Evolutionary conservation across 2,329 filamentous ascomycete species (phyloP).

Genomic region (Botrytis galanthina): DNA sequence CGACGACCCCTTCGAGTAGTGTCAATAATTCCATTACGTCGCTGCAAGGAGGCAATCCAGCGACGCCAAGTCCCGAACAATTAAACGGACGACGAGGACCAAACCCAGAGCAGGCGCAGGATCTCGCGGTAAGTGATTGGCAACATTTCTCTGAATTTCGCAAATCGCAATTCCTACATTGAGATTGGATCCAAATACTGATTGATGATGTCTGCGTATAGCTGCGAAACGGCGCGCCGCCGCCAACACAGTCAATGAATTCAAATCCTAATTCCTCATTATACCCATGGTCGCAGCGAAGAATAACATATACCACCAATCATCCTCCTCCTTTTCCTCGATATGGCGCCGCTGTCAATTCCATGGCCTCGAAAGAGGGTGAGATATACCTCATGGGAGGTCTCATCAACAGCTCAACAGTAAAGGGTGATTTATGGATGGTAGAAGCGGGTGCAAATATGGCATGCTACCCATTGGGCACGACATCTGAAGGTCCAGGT

Average conservation of each 20-base stretch:
- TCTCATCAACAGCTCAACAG: slow-evolving; percentile 88
- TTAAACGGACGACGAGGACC: slow-evolving; percentile 57
- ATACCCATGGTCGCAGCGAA: slow-evolving; percentile 93
- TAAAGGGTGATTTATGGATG: slow-evolving; percentile 98
- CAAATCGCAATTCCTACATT: slow-evolving; percentile 10
- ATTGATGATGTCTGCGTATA: slow-evolving; percentile 36
- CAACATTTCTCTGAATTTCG: background rate
- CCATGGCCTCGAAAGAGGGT: slow-evolving; percentile 89
- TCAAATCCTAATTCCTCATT: slow-evolving; percentile 70
- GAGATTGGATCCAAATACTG: slow-evolving; percentile 12
- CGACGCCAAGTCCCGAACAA: slow-evolving; percentile 43
- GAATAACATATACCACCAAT: slow-evolving; percentile 78
- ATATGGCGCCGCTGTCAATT: slow-evolving; percentile 95
- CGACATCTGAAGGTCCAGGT: slow-evolving; percentile 89
- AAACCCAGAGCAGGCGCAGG: slow-evolving; percentile 35
- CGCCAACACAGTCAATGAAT: slow-evolving; percentile 38
- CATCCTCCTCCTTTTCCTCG: slow-evolving; percentile 88
- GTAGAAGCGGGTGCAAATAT: slow-evolving; percentile 86
- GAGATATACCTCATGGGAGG: slow-evolving; percentile 98
- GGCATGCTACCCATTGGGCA: slow-evolving; percentile 87
- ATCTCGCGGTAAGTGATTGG: slow-evolving; percentile 42
- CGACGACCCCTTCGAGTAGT: slow-evolving; percentile 57
- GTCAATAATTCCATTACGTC: slow-evolving; percentile 61
- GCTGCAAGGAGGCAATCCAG: slow-evolving; percentile 46
- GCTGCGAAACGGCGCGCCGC: slow-evolving; percentile 51